Evolutionary conservation across 345 rosid genomes (phyloP).

Genomic region (Cardamine occulta): DNA sequence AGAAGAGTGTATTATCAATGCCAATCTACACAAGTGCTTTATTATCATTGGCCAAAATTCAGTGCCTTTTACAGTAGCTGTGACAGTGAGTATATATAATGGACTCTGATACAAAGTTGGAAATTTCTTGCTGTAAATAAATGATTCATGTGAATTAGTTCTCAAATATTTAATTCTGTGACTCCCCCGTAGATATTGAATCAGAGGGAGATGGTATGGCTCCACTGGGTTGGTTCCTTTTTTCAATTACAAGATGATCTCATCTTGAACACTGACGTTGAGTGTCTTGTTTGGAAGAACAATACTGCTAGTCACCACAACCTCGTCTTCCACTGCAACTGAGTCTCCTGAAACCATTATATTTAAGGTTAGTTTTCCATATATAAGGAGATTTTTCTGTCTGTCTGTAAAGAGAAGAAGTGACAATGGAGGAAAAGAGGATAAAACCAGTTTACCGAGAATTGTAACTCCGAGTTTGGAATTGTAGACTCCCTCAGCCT

Average conservation of each 20-base stretch:
- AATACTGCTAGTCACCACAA: constrained; percentile 81
- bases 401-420: constrained; percentile 10
- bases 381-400: background rate
- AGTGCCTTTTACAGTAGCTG: constrained; percentile 33
- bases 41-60: constrained; percentile 36
- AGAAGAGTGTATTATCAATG: constrained; percentile 4
- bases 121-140: constrained; percentile 16
- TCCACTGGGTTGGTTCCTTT: constrained; percentile 17
- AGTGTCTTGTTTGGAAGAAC: constrained; percentile 92
- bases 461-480: constrained; percentile 92
- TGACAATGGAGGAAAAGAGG: background rate
- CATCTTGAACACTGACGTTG: constrained; percentile 79
- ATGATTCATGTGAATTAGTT: constrained; percentile 24
- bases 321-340: constrained; percentile 90
- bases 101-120: constrained; percentile 24
- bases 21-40: constrained; percentile 22
- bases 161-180: constrained; percentile 31
- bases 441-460: constrained; percentile 60
- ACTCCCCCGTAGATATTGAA: constrained; percentile 22
- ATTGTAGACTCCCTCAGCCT: constrained; percentile 89
- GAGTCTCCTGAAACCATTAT: constrained; percentile 69
- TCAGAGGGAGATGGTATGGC: constrained; percentile 25
- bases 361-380: constrained; percentile 7
- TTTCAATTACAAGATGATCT: constrained; percentile 63
- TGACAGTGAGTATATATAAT: constrained; percentile 11